Evolutionary conservation across 441 rosid genomes (phyloP).

Genomic region (Hura crepitans): DNA sequence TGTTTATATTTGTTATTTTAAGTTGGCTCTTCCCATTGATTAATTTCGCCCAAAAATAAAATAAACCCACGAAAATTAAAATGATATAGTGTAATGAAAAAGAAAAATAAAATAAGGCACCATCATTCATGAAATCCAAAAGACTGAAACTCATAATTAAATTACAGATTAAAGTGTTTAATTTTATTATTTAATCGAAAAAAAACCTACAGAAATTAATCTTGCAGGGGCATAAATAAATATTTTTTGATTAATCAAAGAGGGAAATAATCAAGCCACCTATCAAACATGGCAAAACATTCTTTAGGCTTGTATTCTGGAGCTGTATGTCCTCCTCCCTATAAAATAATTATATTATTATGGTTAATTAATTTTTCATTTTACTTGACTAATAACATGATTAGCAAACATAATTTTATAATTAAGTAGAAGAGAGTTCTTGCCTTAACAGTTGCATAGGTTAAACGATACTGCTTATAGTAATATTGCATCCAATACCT

Average conservation of each 20-base stretch:
- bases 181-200: too few relatives aligned
- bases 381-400: not conserved
- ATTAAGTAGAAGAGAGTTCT: not conserved
- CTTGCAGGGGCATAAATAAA: too few relatives aligned
- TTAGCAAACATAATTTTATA: not conserved
- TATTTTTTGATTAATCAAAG: not conserved
- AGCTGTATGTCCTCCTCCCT: slow-evolving; percentile 44
- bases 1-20: too few relatives aligned
- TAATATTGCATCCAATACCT: slow-evolving; percentile 24
- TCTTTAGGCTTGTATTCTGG: slow-evolving; percentile 31
- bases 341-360: not conserved
- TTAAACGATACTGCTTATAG: slow-evolving; percentile 19
- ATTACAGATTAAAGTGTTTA: too few relatives aligned
- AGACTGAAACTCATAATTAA: too few relatives aligned
- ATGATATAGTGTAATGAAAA: too few relatives aligned
- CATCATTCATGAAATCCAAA: too few relatives aligned
- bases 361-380: not conserved
- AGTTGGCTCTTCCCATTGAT: too few relatives aligned
- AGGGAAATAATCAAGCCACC: slow-evolving; percentile 35
- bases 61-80: too few relatives aligned
- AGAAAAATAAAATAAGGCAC: too few relatives aligned
- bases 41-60: too few relatives aligned
- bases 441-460: slow-evolving; percentile 34
- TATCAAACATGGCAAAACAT: slow-evolving; percentile 28
- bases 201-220: too few relatives aligned